phyloP scores from a whole-genome alignment of 2,329 filamentous ascomycete genomes.

The Byssoonygena ceratinophila region DNA sequence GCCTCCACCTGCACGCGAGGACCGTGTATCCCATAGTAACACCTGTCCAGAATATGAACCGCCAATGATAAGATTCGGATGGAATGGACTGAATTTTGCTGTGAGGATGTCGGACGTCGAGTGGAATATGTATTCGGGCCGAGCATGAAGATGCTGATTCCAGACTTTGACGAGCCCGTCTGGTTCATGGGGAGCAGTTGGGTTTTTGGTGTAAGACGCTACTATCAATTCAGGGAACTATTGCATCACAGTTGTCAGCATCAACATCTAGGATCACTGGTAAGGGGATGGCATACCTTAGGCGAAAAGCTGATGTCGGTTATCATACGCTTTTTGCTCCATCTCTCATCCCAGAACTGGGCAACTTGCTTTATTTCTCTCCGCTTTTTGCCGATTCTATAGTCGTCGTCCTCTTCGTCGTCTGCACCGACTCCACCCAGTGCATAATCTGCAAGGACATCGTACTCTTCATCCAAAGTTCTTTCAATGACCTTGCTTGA shows the following conservation, averaged over 20 bases:
- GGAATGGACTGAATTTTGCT: constrained; percentile 96
- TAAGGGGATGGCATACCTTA: constrained; percentile 46
- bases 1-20: constrained; percentile 57
- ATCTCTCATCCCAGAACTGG: constrained; percentile 89
- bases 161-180: constrained; percentile 91
- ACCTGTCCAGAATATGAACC: constrained; percentile 96
- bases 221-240: constrained; percentile 81
- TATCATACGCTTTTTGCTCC: constrained; percentile 96
- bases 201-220: constrained; percentile 94
- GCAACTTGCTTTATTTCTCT: constrained; percentile 61
- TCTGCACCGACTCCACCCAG: constrained; percentile 60
- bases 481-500: constrained; percentile 96
- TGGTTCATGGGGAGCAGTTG: constrained; percentile 83
- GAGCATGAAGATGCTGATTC: constrained; percentile 89
- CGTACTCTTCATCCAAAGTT: constrained; percentile 89
- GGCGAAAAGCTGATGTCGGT: constrained; percentile 91
- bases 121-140: constrained; percentile 93
- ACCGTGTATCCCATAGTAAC: constrained; percentile 90
- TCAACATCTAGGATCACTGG: not conserved
- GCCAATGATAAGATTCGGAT: constrained; percentile 89
- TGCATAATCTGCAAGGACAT: constrained; percentile 90
- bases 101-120: constrained; percentile 91
- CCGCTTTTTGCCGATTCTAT: constrained; percentile 32
- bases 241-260: constrained; percentile 16
- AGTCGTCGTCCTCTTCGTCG: constrained; percentile 67